Evolutionary conservation across 2,329 filamentous ascomycete species (phyloP).

Genomic region (Sarocladium kiliense): DNA sequence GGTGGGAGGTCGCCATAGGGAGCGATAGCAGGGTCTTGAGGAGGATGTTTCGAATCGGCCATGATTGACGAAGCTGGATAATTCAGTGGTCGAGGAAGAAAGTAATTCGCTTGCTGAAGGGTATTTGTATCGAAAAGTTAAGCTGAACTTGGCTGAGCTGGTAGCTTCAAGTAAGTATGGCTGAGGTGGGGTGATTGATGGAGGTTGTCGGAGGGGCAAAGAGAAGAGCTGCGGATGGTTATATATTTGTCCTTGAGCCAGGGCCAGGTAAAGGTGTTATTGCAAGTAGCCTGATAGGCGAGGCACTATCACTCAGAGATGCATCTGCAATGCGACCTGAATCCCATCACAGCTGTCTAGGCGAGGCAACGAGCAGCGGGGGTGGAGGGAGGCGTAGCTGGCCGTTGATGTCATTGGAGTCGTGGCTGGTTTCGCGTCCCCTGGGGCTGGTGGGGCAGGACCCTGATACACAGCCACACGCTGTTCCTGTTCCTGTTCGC

Average conservation of each 20-base stretch:
- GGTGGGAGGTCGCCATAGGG: conserved; percentile 10
- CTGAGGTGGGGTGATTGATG: not conserved
- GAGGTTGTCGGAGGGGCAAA: not conserved
- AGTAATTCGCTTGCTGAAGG: not conserved
- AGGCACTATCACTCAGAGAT: not conserved
- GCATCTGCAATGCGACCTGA: not conserved
- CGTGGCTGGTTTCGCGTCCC: conserved; percentile 8
- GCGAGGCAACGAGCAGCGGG: not conserved
- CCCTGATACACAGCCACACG: conserved; percentile 6
- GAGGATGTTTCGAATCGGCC: not conserved
- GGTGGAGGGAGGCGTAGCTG: not conserved
- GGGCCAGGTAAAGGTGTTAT: no score
- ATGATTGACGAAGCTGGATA: not conserved
- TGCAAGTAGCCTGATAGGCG: no score
- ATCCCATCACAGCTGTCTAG: not conserved
- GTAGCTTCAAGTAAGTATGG: no score
- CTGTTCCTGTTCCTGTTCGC: not conserved
- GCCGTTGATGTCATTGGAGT: conserved; percentile 9
- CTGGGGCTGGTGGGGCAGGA: not conserved
- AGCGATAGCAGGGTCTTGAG: not conserved
- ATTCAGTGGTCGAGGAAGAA: not conserved
- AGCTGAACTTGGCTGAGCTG: no score
- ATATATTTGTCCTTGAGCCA: no score
- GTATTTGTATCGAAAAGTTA: not conserved
- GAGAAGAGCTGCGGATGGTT: no score